Evolutionary conservation across 148 eudicot species (phyloP), one percentile per base, ranked within the genome.

Genomic region (Nyssa sinensis): DNA sequence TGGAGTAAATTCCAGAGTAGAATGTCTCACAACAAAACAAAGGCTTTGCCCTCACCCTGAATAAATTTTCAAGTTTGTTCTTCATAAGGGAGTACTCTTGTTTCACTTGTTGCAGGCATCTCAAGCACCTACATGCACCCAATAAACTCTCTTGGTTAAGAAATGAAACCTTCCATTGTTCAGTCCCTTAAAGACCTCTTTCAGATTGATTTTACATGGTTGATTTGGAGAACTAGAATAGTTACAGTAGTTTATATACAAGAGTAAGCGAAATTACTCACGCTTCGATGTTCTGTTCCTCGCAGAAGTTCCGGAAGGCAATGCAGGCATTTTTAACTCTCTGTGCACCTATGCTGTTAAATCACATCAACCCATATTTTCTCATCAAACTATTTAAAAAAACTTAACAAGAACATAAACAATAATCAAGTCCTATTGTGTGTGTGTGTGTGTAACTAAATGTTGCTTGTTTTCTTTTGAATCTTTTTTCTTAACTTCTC

Each of bases 51-150:
- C 80, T 64, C 57, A 92, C 97, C 79, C 57, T 74, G 69, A 92
- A 77, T 47, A 92, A 77, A 30, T 74, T 80, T 77, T 92, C 87
- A 67, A 92, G 91, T 81, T 88, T 92, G 84, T 68, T 77, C 84
- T 88, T 92, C 51, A 88, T 87, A 71, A 85, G 75, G 27, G 80
- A 51, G 81, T 86, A 92, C 81, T 90, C 97, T 59, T 92, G 89
- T 60, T 88, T 88, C 75, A 86, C 81, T 73, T 82, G 92, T 44
- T 84, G 87, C 81, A 90, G 75, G 79, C 94, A 90, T 75, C 76
- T 81, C 67, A 80, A 62, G 80, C 92, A 90, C 62, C 97, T 92
- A 78, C 62, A 83, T n/a, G 41, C 62, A 66, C 59, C 77, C 25
- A 66, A 70, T n/a, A n/a, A n/a, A n/a, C n/a, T n/a, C n/a, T n/a